phyloP scores from a whole-genome alignment of 805 yeast species.

The Saccharomycopsis amapae region DNA sequence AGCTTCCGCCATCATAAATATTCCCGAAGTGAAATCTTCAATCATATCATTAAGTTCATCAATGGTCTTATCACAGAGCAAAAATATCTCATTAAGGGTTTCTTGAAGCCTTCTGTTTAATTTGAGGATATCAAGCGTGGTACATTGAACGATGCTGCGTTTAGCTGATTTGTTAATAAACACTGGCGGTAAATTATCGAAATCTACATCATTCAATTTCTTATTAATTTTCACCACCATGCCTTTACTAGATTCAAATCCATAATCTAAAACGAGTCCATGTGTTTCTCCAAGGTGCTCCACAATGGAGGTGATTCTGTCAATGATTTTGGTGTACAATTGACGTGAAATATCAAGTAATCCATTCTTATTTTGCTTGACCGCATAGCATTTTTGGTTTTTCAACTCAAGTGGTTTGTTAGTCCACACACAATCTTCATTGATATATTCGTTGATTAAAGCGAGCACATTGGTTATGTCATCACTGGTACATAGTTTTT shows the following conservation, averaged over 20 bases:
- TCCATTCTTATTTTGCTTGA: conserved; percentile 37
- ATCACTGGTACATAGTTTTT: conserved; percentile 26
- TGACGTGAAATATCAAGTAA: conserved; percentile 39
- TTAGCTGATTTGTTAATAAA: conserved; percentile 31
- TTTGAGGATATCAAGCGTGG: conserved; percentile 36
- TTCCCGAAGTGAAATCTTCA: conserved; percentile 25
- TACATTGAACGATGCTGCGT: conserved; percentile 32
- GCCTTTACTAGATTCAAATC: conserved; percentile 33
- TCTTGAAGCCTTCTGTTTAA: conserved; percentile 31
- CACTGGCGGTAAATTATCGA: conserved; percentile 26
- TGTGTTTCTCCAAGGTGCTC: conserved; percentile 25
- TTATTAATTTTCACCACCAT: conserved; percentile 32
- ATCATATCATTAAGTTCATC: conserved; percentile 27
- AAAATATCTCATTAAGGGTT: conserved; percentile 31
- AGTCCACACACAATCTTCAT: conserved; percentile 40
- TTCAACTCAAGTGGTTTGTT: conserved; percentile 31
- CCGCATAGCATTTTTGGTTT: conserved; percentile 6
- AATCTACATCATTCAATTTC: conserved; percentile 14
- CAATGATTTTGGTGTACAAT: conserved; percentile 32
- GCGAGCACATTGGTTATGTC: conserved; percentile 19
- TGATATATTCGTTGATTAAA: conserved; percentile 31
- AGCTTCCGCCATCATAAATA: conserved; percentile 39
- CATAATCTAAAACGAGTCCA: conserved; percentile 27
- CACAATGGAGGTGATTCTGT: conserved; percentile 30
- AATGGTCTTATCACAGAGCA: conserved; percentile 36